Evolutionary conservation across 495 filamentous ascomycete species (phyloP).

Genomic region (Xylaria nigripes): DNA sequence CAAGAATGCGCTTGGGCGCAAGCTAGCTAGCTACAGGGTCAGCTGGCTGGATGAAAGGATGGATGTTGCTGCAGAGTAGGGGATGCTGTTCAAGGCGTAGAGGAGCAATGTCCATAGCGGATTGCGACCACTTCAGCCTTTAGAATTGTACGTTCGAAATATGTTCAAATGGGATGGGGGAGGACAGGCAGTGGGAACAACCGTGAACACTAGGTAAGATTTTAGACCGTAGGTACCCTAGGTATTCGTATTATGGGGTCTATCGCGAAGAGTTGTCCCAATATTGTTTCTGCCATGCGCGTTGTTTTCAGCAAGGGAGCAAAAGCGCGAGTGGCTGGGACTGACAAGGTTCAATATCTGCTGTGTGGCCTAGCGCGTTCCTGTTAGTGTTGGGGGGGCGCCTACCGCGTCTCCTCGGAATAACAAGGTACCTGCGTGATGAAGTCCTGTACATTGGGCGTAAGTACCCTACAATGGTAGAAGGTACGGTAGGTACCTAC

Average conservation of each 20-base stretch:
- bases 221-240: too few species aligned
- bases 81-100: background rate
- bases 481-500: too few species aligned
- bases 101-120: constrained; percentile 8
- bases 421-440: too few species aligned
- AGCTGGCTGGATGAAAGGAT: background rate
- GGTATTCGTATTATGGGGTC: background rate
- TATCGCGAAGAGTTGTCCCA: constrained; percentile 2
- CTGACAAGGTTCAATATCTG: background rate
- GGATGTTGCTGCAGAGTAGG: background rate
- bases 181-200: background rate
- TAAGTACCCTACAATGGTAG: too few species aligned
- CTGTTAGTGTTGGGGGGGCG: background rate
- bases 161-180: background rate
- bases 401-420: background rate
- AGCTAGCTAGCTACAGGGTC: background rate
- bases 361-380: background rate
- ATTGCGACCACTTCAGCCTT: background rate
- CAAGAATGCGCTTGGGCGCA: constrained; percentile 2
- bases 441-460: too few species aligned
- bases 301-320: constrained; percentile 3
- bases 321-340: background rate
- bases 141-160: background rate
- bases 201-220: background rate
- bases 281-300: background rate